Evolutionary conservation across 2,329 filamentous ascomycete species (phyloP).

Genomic region (Aspergillus bombycis): DNA sequence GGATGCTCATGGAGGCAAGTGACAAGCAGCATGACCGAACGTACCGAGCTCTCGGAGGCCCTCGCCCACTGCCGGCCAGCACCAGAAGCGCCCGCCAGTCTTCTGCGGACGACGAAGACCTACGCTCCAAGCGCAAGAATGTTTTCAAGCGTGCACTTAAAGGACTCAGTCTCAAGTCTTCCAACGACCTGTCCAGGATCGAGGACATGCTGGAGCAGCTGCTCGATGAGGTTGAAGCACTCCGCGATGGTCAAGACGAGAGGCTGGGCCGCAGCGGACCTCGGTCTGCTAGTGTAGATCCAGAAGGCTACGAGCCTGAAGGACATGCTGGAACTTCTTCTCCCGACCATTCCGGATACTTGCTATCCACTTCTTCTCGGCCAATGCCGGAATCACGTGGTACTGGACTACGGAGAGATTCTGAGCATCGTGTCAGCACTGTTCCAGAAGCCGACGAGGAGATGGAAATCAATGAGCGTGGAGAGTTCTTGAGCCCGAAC

Average conservation of each 20-base stretch:
- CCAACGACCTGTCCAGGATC: slow-evolving; percentile 84
- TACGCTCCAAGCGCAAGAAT: slow-evolving; percentile 80
- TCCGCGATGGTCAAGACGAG: slow-evolving; percentile 63
- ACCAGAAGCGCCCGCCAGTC: slow-evolving; percentile 60
- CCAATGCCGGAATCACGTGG: slow-evolving; percentile 38
- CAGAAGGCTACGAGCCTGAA: slow-evolving; percentile 82
- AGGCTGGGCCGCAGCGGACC: slow-evolving; percentile 28
- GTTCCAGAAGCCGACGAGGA: slow-evolving; percentile 84
- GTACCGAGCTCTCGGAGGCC: slow-evolving; percentile 80
- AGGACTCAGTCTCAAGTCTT: slow-evolving; percentile 83
- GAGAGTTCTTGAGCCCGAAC: slow-evolving; percentile 58
- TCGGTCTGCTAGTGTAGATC: slow-evolving; percentile 59
- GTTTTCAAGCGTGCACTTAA: slow-evolving; percentile 94
- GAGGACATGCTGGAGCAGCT: slow-evolving; percentile 92
- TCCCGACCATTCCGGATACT: slow-evolving; percentile 74
- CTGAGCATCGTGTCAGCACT: slow-evolving; percentile 84
- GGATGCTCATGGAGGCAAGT: slow-evolving; percentile 83
- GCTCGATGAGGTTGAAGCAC: slow-evolving; percentile 84
- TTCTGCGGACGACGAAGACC: slow-evolving; percentile 59
- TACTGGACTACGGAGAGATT: slow-evolving; percentile 57
- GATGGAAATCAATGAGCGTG: slow-evolving; percentile 57
- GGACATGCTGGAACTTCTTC: slow-evolving; percentile 76
- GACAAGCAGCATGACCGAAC: slow-evolving; percentile 86
- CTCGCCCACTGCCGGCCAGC: slow-evolving; percentile 76
- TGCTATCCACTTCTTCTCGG: slow-evolving; percentile 63